Percentiles rank a stretch among this genome's conserved stretches.
Evolutionary conservation across 805 yeast species (phyloP).

Genomic region (Starmerella apis): DNA sequence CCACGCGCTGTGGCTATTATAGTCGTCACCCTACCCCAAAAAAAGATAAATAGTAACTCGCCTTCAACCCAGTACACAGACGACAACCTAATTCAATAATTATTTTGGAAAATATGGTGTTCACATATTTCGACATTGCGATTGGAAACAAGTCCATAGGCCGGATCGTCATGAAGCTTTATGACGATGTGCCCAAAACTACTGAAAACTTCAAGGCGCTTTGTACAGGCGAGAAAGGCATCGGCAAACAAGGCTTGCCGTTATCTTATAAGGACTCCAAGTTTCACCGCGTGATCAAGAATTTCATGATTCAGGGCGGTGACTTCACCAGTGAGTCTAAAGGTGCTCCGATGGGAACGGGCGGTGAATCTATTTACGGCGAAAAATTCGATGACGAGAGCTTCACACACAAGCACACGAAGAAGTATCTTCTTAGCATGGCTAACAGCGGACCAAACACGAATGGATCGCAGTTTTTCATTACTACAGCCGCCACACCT

Average conservation of each 20-base stretch:
- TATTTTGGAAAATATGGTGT: slow-evolving; percentile 7
- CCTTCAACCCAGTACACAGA: no score
- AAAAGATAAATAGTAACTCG: background rate
- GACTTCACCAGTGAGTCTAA: slow-evolving; percentile 59
- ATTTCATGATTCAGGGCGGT: slow-evolving; percentile 92
- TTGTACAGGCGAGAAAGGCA: slow-evolving; percentile 81
- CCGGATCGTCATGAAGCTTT: slow-evolving; percentile 65
- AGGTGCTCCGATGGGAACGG: slow-evolving; percentile 42
- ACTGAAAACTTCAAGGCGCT: slow-evolving; percentile 82
- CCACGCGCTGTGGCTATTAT: no score
- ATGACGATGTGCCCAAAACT: slow-evolving; percentile 66
- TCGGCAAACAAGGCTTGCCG: slow-evolving; percentile 50
- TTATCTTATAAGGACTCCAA: slow-evolving; percentile 68
- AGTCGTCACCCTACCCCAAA: background rate
- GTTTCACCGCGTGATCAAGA: slow-evolving; percentile 83
- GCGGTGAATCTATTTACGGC: slow-evolving; percentile 75
- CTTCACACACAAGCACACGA: slow-evolving; percentile 62
- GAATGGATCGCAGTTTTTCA: slow-evolving; percentile 91
- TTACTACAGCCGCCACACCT: slow-evolving; percentile 87
- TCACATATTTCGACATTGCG: slow-evolving; percentile 49
- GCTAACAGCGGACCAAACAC: slow-evolving; percentile 95
- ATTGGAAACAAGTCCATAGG: slow-evolving; percentile 63
- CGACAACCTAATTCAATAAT: background rate
- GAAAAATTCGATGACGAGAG: slow-evolving; percentile 86
- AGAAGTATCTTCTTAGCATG: slow-evolving; percentile 86